Evolutionary conservation across 75 land plant species (phyloP).

Genomic region (Cunninghamia lanceolata): DNA sequence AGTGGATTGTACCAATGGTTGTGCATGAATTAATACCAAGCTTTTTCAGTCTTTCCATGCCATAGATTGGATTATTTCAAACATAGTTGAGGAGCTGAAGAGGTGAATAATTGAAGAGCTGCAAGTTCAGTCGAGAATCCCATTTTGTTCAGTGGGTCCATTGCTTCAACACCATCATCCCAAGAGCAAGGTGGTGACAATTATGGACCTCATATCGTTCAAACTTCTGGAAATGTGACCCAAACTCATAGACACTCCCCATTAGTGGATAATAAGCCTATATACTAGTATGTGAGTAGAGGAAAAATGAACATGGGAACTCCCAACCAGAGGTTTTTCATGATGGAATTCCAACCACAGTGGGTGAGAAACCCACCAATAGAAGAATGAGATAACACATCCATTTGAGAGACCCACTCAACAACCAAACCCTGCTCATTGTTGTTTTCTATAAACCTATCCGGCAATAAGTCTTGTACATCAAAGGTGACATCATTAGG

Average conservation of each 20-base stretch:
- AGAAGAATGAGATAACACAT: slow-evolving; percentile 37
- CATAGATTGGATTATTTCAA: slow-evolving; percentile 32
- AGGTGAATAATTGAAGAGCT: slow-evolving; percentile 16
- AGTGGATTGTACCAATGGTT: slow-evolving; percentile 5
- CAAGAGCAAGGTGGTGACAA: slow-evolving; percentile 11
- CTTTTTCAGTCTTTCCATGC: slow-evolving; percentile 34
- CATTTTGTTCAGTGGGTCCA: slow-evolving; percentile 39
- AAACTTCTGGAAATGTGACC: no score
- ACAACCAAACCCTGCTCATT: slow-evolving; percentile 32
- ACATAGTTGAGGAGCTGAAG: slow-evolving; percentile 41
- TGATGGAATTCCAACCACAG: no score
- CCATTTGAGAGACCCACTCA: slow-evolving; percentile 40
- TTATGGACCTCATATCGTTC: no score
- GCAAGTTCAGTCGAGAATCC: background rate
- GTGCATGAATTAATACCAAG: slow-evolving; percentile 22
- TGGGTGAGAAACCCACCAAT: slow-evolving; percentile 55
- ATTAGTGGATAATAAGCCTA: no score
- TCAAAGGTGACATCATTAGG: slow-evolving; percentile 35
- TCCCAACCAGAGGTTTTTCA: no score
- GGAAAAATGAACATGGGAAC: no score
- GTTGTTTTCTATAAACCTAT: slow-evolving; percentile 25
- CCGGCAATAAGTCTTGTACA: slow-evolving; percentile 28
- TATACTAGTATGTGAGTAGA: no score
- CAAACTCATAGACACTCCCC: no score
- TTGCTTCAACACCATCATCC: no score